Conservation (phyloP, 305 asterid genomes). For the Fraxinus sp. region DNA sequence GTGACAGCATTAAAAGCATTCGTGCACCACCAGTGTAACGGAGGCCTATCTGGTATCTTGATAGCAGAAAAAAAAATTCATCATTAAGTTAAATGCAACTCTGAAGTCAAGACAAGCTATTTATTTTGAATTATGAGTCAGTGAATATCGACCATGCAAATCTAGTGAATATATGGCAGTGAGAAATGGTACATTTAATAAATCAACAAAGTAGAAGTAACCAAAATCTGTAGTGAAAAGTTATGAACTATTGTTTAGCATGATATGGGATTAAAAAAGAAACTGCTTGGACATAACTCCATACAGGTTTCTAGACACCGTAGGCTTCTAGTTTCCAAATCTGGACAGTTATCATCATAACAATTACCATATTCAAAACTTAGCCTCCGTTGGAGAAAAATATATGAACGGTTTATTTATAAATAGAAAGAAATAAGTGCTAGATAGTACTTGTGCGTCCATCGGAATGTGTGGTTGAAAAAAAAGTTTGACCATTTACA, state of each 20-base stretch:
- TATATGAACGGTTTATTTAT: neutral
- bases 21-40: slow-evolving; percentile 98
- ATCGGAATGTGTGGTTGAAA: neutral
- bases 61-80: slow-evolving; percentile 23
- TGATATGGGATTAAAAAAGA: neutral
- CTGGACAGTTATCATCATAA: neutral
- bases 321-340: neutral
- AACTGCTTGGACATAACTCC: neutral
- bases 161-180: neutral
- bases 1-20: slow-evolving; percentile 77
- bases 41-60: slow-evolving; percentile 88
- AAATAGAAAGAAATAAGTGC: neutral
- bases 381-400: neutral
- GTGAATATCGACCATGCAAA: neutral
- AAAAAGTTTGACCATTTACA: neutral
- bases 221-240: neutral
- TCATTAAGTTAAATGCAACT: slow-evolving; percentile 3
- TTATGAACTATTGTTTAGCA: neutral
- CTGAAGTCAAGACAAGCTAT: slow-evolving; percentile 8
- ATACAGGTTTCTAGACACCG: neutral
- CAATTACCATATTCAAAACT: neutral
- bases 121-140: slow-evolving; percentile 5
- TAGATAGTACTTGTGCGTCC: neutral
- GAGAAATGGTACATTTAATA: neutral
- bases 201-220: slow-evolving; percentile 3